phyloP scores from a whole-genome alignment of 495 filamentous ascomycete genomes.

The Coniosporium apollinis region DNA sequence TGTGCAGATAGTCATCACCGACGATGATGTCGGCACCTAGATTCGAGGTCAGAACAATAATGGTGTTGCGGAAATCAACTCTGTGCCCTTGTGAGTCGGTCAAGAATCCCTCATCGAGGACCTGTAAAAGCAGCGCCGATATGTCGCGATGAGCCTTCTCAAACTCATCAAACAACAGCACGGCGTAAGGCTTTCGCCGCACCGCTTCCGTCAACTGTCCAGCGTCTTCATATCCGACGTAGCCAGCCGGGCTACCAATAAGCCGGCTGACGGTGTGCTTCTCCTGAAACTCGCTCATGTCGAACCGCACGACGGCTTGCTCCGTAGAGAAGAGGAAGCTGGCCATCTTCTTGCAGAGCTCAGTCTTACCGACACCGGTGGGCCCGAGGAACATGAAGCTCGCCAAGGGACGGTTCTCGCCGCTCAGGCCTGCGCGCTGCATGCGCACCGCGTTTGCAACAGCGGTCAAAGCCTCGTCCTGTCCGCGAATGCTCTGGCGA shows the following conservation, averaged over 20 bases:
- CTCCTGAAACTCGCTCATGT: slow-evolving; percentile 97
- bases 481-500: slow-evolving; percentile 69
- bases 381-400: slow-evolving; percentile 97
- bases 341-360: slow-evolving; percentile 92
- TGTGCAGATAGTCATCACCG: slow-evolving; percentile 36
- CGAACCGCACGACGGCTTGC: slow-evolving; percentile 76
- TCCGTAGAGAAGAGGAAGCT: slow-evolving; percentile 86
- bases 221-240: slow-evolving; percentile 93
- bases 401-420: slow-evolving; percentile 78
- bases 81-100: slow-evolving; percentile 93
- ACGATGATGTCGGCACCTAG: slow-evolving; percentile 65
- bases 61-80: slow-evolving; percentile 87
- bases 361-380: slow-evolving; percentile 93
- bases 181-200: slow-evolving; percentile 85
- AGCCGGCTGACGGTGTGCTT: slow-evolving; percentile 89
- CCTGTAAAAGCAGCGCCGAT: slow-evolving; percentile 81
- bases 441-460: slow-evolving; percentile 87
- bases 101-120: slow-evolving; percentile 90
- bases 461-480: slow-evolving; percentile 82
- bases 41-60: slow-evolving; percentile 92
- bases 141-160: slow-evolving; percentile 96
- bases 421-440: slow-evolving; percentile 81
- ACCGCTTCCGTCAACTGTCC: slow-evolving; percentile 95
- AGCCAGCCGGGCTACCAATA: slow-evolving; percentile 84
- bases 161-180: slow-evolving; percentile 91